Evolutionary conservation across 2,329 filamentous ascomycete genomes (phyloP).

Genomic region (Exophiala sp.): DNA sequence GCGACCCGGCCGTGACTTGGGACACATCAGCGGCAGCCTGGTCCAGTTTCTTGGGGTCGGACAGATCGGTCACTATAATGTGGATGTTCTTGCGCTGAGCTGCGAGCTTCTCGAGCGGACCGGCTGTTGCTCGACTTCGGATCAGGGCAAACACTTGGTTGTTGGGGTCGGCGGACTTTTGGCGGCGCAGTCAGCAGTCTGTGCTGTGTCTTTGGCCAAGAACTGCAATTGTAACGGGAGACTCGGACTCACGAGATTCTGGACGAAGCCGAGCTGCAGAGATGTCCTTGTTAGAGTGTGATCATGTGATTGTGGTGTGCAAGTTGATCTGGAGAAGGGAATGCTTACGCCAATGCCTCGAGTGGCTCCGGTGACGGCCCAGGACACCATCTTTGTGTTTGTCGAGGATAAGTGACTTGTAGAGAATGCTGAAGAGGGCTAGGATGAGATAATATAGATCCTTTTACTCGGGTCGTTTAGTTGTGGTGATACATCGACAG

Average conservation of each 20-base stretch:
- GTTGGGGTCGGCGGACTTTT: constrained; percentile 27
- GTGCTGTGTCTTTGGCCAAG: too few relatives aligned
- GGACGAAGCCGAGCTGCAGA: constrained; percentile 17
- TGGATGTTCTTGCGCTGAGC: constrained; percentile 34
- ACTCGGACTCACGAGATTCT: constrained; percentile 16
- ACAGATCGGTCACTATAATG: constrained; percentile 36
- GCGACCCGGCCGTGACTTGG: constrained; percentile 34
- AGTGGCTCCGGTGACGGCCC: constrained; percentile 21
- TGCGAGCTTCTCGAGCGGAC: constrained; percentile 30
- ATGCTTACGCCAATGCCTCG: constrained; percentile 24
- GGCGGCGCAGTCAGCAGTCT: constrained; percentile 11
- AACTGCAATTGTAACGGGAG: background rate
- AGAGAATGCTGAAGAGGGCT: constrained; percentile 9
- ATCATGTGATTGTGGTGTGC: constrained; percentile 10
- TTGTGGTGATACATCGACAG: constrained; percentile 12
- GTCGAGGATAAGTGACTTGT: constrained; percentile 8
- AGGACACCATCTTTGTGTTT: constrained; percentile 22
- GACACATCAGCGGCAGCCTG: constrained; percentile 33
- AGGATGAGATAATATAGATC: too few relatives aligned
- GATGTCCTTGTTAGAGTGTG: constrained; percentile 8
- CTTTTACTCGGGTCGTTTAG: too few relatives aligned
- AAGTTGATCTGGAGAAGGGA: constrained; percentile 9
- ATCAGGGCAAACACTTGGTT: constrained; percentile 40
- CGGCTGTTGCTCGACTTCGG: constrained; percentile 32
- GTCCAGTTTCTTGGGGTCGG: constrained; percentile 12